These are phyloP conservation scores for Macrolepiota dolichaula DNA, from an alignment of 768 basidiomycete genomes.

Conservation along the genomic window DNA sequence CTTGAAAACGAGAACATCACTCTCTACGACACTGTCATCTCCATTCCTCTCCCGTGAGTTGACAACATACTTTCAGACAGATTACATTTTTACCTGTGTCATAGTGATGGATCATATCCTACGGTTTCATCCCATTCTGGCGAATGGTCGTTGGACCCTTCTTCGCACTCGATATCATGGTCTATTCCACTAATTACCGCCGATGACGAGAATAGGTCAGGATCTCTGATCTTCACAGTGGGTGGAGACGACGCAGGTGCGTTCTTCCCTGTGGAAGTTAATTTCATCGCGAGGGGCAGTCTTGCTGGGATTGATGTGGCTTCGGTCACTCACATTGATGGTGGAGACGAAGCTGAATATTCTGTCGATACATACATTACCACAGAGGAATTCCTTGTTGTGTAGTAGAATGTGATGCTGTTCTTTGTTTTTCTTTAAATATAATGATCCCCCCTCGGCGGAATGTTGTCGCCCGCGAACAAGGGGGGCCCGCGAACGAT, in stretches of 20 bases:
- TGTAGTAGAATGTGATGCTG: conserved; percentile 32
- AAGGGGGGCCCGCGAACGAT: not conserved
- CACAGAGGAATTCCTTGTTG: conserved; percentile 56
- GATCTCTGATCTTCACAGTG: conserved; percentile 89
- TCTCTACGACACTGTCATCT: conserved; percentile 82
- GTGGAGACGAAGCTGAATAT: conserved; percentile 35
- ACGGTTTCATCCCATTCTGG: conserved; percentile 74
- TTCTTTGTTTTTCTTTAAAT: not conserved
- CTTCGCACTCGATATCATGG: conserved; percentile 85
- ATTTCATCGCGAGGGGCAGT: conserved; percentile 79
- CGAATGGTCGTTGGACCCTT: conserved; percentile 80
- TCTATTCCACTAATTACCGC: conserved; percentile 64
- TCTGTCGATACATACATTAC: conserved; percentile 55
- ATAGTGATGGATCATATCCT: conserved; percentile 78
- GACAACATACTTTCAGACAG: not conserved
- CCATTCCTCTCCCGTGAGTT: conserved; percentile 90
- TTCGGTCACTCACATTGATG: conserved; percentile 50
- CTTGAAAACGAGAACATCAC: conserved; percentile 81
- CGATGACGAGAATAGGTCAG: conserved; percentile 60
- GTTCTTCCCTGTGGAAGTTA: conserved; percentile 91
- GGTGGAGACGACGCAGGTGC: conserved; percentile 77
- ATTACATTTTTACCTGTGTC: not conserved
- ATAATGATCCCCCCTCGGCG: not conserved
- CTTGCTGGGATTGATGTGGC: conserved; percentile 72
- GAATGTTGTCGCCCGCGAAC: not conserved